A percentile compares a stretch with the other conserved stretches of the same genome.
These are phyloP conservation scores for Nannochloris sp. DNA, from an alignment of 139 green algal species.

Conservation along the genomic window DNA sequence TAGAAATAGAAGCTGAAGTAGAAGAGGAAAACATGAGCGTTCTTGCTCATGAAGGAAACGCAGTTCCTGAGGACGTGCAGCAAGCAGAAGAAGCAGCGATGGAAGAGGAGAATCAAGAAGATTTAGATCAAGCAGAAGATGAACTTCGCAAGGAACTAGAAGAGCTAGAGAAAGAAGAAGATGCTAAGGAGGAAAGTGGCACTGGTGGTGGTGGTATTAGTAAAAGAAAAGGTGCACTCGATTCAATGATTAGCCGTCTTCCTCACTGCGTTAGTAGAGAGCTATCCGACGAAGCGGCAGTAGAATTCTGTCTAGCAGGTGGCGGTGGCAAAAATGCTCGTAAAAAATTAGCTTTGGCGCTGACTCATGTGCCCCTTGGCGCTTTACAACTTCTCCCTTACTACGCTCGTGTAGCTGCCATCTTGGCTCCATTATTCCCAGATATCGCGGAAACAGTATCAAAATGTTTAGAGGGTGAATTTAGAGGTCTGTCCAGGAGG, in stretches of 20 bases:
- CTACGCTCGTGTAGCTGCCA: conserved; percentile 72
- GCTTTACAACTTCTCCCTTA: conserved; percentile 77
- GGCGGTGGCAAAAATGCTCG: conserved; percentile 61
- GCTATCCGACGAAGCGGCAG: conserved; percentile 65
- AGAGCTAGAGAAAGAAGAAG: conserved; percentile 7
- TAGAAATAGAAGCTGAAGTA: background rate
- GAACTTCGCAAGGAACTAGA: background rate
- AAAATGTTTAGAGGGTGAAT: conserved; percentile 65
- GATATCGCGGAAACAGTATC: conserved; percentile 58
- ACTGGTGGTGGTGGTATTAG: no score
- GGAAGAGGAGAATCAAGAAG: background rate
- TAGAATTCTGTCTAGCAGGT: conserved; percentile 80
- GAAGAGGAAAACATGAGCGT: background rate
- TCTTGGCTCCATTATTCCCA: conserved; percentile 65
- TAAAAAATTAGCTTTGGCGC: conserved; percentile 40
- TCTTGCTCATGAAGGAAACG: background rate
- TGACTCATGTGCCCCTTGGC: conserved; percentile 58
- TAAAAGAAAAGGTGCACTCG: conserved; percentile 28
- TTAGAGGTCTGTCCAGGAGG: conserved; percentile 46
- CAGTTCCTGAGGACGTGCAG: background rate
- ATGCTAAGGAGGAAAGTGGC: background rate
- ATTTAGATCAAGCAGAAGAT: no score
- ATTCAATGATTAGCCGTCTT: conserved; percentile 66
- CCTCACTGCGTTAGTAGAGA: conserved; percentile 64
- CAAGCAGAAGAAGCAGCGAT: background rate